phyloP scores from a whole-genome alignment of 768 basidiomycete species.

The Macrolepiota albuminosa region DNA sequence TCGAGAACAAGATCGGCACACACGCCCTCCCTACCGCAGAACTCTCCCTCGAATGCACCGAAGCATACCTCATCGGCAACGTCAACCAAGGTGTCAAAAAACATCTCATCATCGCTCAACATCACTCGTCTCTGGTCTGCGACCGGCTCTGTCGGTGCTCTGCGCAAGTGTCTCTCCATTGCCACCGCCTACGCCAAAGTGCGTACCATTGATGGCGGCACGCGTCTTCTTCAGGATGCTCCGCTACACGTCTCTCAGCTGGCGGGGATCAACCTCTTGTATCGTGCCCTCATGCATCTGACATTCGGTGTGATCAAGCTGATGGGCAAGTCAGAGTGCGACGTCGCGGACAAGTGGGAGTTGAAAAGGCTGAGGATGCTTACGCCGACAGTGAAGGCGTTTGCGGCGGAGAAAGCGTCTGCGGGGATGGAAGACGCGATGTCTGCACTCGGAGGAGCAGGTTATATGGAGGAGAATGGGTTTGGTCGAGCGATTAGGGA shows the following conservation, averaged over 20 bases:
- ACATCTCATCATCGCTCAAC: conserved; percentile 67
- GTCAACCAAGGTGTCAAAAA: conserved; percentile 58
- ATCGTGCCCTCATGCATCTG: conserved; percentile 63
- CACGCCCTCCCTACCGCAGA: conserved; percentile 73
- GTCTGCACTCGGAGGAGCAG: conserved; percentile 69
- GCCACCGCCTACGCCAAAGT: conserved; percentile 61
- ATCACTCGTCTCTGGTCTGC: conserved; percentile 73
- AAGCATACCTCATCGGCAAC: conserved; percentile 59
- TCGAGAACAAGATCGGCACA: conserved; percentile 80
- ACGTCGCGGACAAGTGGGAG: conserved; percentile 45
- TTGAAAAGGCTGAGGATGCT: conserved; percentile 51
- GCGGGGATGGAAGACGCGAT: conserved; percentile 71
- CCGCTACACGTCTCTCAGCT: conserved; percentile 64
- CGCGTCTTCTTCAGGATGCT: conserved; percentile 44
- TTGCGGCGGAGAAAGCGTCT: conserved; percentile 58
- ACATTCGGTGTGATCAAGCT: conserved; percentile 54
- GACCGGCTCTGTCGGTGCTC: conserved; percentile 45
- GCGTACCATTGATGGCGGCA: conserved; percentile 50
- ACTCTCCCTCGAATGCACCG: conserved; percentile 52
- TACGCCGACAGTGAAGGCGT: conserved; percentile 69
- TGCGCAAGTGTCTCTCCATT: conserved; percentile 61
- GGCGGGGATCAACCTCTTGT: conserved; percentile 53
- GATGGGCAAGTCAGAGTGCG: conserved; percentile 60
- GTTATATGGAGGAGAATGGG: conserved; percentile 81
- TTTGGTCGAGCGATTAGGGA: conserved; percentile 68